phyloP scores from a whole-genome alignment of 768 basidiomycete species.

The Trametes meyenii region DNA sequence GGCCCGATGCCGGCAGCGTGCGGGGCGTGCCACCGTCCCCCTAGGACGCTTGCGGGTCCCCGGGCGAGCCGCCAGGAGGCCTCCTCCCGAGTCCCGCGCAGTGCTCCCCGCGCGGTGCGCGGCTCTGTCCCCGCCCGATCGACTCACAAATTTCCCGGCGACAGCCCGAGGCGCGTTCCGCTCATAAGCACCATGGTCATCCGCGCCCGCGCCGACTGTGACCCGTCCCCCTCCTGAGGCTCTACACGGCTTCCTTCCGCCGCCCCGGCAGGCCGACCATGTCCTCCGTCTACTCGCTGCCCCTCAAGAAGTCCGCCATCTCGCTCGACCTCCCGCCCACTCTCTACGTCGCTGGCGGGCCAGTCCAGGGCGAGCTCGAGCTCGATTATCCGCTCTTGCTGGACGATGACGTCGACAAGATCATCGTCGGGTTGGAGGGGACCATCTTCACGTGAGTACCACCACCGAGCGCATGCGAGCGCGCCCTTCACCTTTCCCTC shows the following conservation, averaged over 20 bases:
- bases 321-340: slow-evolving; percentile 18
- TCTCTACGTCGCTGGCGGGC: slow-evolving; percentile 22
- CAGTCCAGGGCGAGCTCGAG: slow-evolving; percentile 22
- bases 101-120: too few species aligned
- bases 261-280: neutral
- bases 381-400: slow-evolving; percentile 23
- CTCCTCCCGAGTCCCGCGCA: neutral
- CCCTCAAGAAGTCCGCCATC: slow-evolving; percentile 17
- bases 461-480: neutral
- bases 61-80: neutral
- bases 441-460: slow-evolving; percentile 26
- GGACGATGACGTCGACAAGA: slow-evolving; percentile 24
- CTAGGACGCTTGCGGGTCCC: too few species aligned
- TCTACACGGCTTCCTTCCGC: neutral
- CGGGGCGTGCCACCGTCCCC: neutral
- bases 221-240: neutral
- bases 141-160: neutral
- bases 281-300: slow-evolving; percentile 6
- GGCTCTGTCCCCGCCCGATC: neutral
- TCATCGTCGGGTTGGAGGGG: slow-evolving; percentile 27
- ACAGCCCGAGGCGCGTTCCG: neutral
- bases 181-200: neutral
- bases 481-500: neutral
- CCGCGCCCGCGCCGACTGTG: slow-evolving; percentile 1
- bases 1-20: slow-evolving; percentile 1